phyloP scores from a whole-genome alignment of 2,329 filamentous ascomycete genomes.

The Arthrobotrys entomopaga region DNA sequence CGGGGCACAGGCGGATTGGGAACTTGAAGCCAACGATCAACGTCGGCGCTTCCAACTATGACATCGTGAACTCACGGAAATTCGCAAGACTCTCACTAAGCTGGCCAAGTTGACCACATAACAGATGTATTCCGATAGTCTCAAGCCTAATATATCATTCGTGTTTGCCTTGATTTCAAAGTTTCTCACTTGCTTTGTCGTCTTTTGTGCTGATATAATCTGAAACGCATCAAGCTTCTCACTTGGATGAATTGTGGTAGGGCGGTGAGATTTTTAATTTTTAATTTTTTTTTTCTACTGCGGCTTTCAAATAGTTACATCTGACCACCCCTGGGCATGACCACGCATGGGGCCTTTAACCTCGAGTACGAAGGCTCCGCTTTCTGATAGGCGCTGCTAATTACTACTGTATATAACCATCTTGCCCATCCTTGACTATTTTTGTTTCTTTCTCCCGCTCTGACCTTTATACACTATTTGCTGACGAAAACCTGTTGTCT shows the following conservation, averaged over 20 bases:
- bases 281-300: background rate
- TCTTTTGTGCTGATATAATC: constrained; percentile 10
- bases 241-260: constrained; percentile 42
- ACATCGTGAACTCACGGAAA: constrained; percentile 32
- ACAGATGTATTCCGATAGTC: background rate
- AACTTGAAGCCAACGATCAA: background rate
- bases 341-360: background rate
- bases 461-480: constrained; percentile 7
- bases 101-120: constrained; percentile 1
- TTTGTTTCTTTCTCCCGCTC: constrained; percentile 4
- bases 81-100: constrained; percentile 8
- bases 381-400: constrained; percentile 24
- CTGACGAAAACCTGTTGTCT: constrained; percentile 9
- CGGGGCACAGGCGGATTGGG: too few relatives aligned
- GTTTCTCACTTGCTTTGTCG: too few relatives aligned
- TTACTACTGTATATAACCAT: constrained; percentile 23
- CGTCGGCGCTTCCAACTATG: background rate
- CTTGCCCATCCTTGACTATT: constrained; percentile 38
- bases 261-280: constrained; percentile 25
- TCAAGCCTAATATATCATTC: background rate
- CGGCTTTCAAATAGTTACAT: constrained; percentile 8
- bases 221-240: constrained; percentile 35
- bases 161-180: background rate
- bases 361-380: constrained; percentile 17
- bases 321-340: constrained; percentile 21